A percentile compares a stretch with the other conserved stretches of the same genome.
These are phyloP conservation scores for Boletus rubescentipes DNA, from an alignment of 768 basidiomycete genomes.

Conservation along the genomic window DNA sequence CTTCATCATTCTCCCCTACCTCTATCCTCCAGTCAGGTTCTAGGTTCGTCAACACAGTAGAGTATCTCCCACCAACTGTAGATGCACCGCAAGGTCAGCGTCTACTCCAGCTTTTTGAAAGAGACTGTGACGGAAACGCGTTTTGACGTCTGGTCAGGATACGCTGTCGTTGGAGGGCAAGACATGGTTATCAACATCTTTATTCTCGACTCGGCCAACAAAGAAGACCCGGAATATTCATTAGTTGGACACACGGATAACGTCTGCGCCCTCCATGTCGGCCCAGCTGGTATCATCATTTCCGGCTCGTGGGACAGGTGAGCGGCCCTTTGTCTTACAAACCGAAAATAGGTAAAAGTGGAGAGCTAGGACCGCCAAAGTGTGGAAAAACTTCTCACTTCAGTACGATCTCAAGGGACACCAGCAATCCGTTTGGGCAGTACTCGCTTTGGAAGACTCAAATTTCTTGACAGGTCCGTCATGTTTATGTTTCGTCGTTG, in stretches of 20 bases:
- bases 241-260: slow-evolving; percentile 90
- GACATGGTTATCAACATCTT: slow-evolving; percentile 88
- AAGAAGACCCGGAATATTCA: slow-evolving; percentile 75
- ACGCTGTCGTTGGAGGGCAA: slow-evolving; percentile 84
- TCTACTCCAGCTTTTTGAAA: not conserved
- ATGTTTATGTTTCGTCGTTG: slow-evolving; percentile 11
- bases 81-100: slow-evolving; percentile 68
- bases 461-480: slow-evolving; percentile 77
- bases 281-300: slow-evolving; percentile 70
- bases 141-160: slow-evolving; percentile 50
- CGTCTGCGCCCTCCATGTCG: slow-evolving; percentile 80
- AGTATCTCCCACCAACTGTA: slow-evolving; percentile 68
- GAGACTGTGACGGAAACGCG: not conserved
- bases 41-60: slow-evolving; percentile 78
- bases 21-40: slow-evolving; percentile 62
- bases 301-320: slow-evolving; percentile 98
- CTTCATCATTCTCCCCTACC: slow-evolving; percentile 52
- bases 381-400: slow-evolving; percentile 81
- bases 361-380: slow-evolving; percentile 77
- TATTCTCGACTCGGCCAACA: slow-evolving; percentile 50
- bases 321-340: slow-evolving; percentile 25
- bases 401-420: slow-evolving; percentile 80
- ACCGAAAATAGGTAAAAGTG: not conserved
- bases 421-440: slow-evolving; percentile 92
- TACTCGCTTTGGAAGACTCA: slow-evolving; percentile 73